These are phyloP conservation scores for Kalaharituber pfeilii DNA, from an alignment of 2,329 filamentous ascomycete genomes.

Conservation along the genomic window DNA sequence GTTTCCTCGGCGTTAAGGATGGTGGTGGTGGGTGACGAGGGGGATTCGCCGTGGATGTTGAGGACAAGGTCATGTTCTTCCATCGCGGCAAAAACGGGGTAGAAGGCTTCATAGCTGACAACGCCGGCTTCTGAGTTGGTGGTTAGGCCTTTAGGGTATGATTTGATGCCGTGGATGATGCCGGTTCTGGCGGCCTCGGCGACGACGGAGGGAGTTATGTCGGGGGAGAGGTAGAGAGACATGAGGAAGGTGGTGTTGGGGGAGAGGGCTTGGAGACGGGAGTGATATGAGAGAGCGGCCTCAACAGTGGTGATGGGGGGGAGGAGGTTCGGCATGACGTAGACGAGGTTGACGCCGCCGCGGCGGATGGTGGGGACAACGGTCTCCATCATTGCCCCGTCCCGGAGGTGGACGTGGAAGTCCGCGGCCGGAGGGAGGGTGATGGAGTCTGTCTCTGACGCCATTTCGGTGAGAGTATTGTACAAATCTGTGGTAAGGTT, in stretches of 20 bases:
- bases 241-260: conserved; percentile 52
- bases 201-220: conserved; percentile 51
- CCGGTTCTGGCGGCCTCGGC: conserved; percentile 54
- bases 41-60: conserved; percentile 87
- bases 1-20: conserved; percentile 52
- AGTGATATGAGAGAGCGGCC: conserved; percentile 49
- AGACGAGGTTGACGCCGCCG: conserved; percentile 47
- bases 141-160: conserved; percentile 47
- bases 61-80: conserved; percentile 64
- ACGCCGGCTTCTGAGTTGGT: conserved; percentile 55
- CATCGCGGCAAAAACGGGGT: conserved; percentile 77
- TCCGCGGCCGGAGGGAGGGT: conserved; percentile 20
- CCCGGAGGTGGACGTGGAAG: conserved; percentile 45
- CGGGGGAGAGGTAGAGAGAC: conserved; percentile 51
- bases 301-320: conserved; percentile 45
- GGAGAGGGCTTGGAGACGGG: conserved; percentile 41
- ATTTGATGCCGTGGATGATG: conserved; percentile 51
- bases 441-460: conserved; percentile 14
- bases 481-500: too few relatives aligned
- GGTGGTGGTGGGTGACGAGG: conserved; percentile 36
- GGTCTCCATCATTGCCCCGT: conserved; percentile 46
- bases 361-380: conserved; percentile 38
- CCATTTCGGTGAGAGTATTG: too few relatives aligned
- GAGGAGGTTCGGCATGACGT: conserved; percentile 40
- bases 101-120: conserved; percentile 50